Evolutionary conservation across 352 stramenopile genomes (phyloP).

Genomic region (Aphanomyces euteiches): DNA sequence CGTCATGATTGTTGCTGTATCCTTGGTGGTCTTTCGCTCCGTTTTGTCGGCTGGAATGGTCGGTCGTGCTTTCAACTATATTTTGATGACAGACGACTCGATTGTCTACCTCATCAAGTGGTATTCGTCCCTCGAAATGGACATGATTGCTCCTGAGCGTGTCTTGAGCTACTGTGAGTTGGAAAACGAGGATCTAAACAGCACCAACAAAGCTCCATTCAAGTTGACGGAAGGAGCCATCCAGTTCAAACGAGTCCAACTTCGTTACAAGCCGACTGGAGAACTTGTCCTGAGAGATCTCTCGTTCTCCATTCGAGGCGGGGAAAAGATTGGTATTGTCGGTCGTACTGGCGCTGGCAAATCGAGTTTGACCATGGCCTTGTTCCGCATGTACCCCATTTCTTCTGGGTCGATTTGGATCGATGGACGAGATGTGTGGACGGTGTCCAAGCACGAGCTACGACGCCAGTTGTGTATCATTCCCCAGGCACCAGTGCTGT

Average conservation of each 20-base stretch:
- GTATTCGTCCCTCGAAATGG: conserved; percentile 33
- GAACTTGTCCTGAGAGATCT: conserved; percentile 32
- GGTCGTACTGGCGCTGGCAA: conserved; percentile 90
- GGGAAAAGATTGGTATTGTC: conserved; percentile 76
- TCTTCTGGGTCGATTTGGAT: conserved; percentile 57
- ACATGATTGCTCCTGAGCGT: conserved; percentile 45
- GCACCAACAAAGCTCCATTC: background rate
- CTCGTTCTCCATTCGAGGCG: conserved; percentile 46
- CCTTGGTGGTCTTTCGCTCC: conserved; percentile 53
- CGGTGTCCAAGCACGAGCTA: conserved; percentile 54
- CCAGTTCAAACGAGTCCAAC: background rate
- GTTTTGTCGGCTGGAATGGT: conserved; percentile 65
- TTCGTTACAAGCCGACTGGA: background rate
- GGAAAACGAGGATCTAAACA: background rate
- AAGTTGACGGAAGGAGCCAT: background rate
- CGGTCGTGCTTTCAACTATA: conserved; percentile 87
- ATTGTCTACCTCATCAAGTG: background rate
- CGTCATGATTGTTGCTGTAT: conserved; percentile 69
- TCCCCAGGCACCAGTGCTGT: conserved; percentile 78
- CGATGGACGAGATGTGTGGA: conserved; percentile 60
- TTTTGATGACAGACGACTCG: conserved; percentile 55
- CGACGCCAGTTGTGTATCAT: conserved; percentile 79
- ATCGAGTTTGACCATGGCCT: conserved; percentile 72
- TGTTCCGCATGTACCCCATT: conserved; percentile 73
- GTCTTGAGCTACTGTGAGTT: conserved; percentile 44